Base-by-base conservation (phyloP, 805 yeast genomes). In the Metschnikowia lochheadii region DNA sequence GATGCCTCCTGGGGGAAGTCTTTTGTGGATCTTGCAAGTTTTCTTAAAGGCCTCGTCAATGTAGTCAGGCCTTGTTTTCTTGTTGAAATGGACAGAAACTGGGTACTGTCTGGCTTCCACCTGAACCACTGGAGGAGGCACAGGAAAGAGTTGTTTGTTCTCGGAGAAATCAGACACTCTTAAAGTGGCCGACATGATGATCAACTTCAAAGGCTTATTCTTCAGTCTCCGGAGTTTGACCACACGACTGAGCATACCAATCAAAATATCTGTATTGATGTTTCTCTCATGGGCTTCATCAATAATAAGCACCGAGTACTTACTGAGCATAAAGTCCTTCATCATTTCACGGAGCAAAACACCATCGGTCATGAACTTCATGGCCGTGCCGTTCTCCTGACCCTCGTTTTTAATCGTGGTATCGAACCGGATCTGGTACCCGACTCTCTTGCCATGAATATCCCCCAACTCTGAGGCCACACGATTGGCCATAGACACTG, bases 211-310 rank as follows among this genome's bases (percentile, higher is more conserved):
- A 11, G 86, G 90, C 54, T 77, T 81, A 60, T 69, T 67, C 29
- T 70, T 73, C 54, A 79, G 76, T 49, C 77, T 60, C 61, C 99
- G 81, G 37, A 92, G 75, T 56, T 77, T 81, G 53, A 89, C 80
- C 15, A 91, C 85, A 58, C 99, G 82, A 63, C 96, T 89, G 46
- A 94, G 73, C 85, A 94, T 87, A 44, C 99, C 99, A 55, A 94
- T 90, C 50, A 94, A 74, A 44, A 94, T 92, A 69, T 94, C 99
- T 0, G 99, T 94, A 64, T 94, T 94, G 53, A 92, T 83, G 63
- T 90, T 92, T 65, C 99, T 81, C 67, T 94, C 99, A 66, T 94
- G 99, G 0, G 99, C 99, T 69, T 94, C 99, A 72, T 94, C 99
- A 52, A 94, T 88, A 26, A 95, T 79, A 41, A 94, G 78, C 0